Percentiles rank a stretch among this genome's conserved stretches.
Evolutionary conservation across 2,329 filamentous ascomycete species (phyloP).

Genomic region (Mollisiaceae sp.): DNA sequence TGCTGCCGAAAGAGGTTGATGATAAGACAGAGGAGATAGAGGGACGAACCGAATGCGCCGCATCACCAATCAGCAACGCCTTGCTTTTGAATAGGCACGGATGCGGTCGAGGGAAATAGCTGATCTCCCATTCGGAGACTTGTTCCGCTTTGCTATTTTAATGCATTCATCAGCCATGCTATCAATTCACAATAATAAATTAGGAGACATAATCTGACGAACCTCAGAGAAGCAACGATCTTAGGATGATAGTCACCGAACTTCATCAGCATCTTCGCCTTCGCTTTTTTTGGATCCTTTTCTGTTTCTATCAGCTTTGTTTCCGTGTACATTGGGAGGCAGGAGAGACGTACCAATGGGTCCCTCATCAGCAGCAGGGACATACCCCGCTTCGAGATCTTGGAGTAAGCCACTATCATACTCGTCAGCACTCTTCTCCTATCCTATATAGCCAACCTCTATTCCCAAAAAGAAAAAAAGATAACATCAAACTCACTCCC

Average conservation of each 20-base stretch:
- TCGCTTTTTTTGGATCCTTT: conserved; percentile 15
- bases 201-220: neutral
- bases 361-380: conserved; percentile 1
- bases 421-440: neutral
- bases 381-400: conserved; percentile 17
- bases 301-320: neutral
- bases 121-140: conserved; percentile 9
- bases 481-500: conserved; percentile 3
- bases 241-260: conserved; percentile 36
- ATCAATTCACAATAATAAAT: too few relatives aligned
- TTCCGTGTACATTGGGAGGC: neutral
- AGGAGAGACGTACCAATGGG: neutral
- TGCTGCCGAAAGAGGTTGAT: too few relatives aligned
- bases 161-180: neutral
- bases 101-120: conserved; percentile 6
- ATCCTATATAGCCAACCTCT: neutral
- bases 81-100: conserved; percentile 32
- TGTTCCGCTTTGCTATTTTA: conserved; percentile 6
- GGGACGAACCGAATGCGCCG: conserved; percentile 42
- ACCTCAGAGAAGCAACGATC: conserved; percentile 18
- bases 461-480: neutral
- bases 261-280: conserved; percentile 32
- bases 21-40: neutral
- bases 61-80: conserved; percentile 45
- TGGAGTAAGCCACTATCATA: conserved; percentile 7